These are phyloP conservation scores for Volvox carteri DNA, from an alignment of 163 green algal species.

Conservation along the genomic window DNA sequence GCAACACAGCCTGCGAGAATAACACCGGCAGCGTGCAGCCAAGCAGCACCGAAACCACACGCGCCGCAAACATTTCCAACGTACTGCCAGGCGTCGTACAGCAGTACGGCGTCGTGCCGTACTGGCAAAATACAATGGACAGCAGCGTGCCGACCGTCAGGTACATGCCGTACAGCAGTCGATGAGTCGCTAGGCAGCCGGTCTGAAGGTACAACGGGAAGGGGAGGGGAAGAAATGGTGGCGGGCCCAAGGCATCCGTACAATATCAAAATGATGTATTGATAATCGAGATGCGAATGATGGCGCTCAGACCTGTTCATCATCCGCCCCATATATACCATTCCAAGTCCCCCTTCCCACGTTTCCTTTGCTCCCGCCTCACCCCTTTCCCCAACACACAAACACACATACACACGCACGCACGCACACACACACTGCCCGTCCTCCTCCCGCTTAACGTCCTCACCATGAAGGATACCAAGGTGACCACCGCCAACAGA, in stretches of 20 bases:
- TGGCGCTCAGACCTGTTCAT: too few species aligned
- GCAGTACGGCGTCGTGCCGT: neutral
- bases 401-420: too few species aligned
- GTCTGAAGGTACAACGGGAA: neutral
- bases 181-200: neutral
- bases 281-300: too few species aligned
- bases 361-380: neutral
- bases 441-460: too few species aligned
- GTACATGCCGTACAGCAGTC: conserved; percentile 5
- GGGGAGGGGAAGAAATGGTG: neutral
- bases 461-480: conserved; percentile 25
- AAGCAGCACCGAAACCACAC: conserved; percentile 24
- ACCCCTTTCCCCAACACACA: neutral
- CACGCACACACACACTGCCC: too few species aligned
- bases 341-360: neutral
- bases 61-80: neutral
- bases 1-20: conserved; percentile 3
- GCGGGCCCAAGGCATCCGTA: too few species aligned
- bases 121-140: conserved; percentile 22
- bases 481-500: neutral
- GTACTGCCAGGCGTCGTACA: neutral
- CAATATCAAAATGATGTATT: too few species aligned
- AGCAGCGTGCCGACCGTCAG: conserved; percentile 13
- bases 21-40: conserved; percentile 37
- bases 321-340: too few species aligned